Evolutionary conservation across 2,329 filamentous ascomycete genomes (phyloP).

Genomic region (Metarhizium sp.): DNA sequence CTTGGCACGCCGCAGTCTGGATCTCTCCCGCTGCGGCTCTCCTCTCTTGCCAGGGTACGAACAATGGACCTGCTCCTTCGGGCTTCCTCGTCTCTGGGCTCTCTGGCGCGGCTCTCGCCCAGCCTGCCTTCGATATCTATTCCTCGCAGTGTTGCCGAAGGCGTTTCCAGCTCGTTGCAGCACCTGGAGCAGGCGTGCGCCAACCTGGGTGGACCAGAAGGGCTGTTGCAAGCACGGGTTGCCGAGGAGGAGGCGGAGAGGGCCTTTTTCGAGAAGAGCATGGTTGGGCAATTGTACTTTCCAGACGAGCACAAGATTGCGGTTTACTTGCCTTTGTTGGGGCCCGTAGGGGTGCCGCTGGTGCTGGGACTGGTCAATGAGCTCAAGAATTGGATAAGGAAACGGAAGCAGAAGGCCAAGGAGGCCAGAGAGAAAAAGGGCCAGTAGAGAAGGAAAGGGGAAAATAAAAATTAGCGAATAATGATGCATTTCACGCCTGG

Average conservation of each 20-base stretch:
- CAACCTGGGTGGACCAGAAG: conserved; percentile 54
- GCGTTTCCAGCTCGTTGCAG: conserved; percentile 68
- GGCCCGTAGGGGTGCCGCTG: conserved; percentile 83
- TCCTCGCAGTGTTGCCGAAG: conserved; percentile 74
- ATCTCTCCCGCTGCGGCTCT: conserved; percentile 76
- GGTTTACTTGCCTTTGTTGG: conserved; percentile 85
- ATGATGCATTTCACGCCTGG: too few relatives aligned
- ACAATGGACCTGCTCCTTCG: conserved; percentile 79
- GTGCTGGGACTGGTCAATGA: conserved; percentile 79
- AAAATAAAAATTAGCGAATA: neutral
- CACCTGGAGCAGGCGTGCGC: conserved; percentile 72
- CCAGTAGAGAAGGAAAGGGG: conserved; percentile 13
- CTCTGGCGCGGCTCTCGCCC: conserved; percentile 73
- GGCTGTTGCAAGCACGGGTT: conserved; percentile 70
- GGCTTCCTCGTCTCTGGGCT: conserved; percentile 89
- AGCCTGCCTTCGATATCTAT: conserved; percentile 88
- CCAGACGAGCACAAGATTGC: conserved; percentile 97
- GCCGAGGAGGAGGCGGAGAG: conserved; percentile 85
- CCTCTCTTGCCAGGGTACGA: conserved; percentile 75
- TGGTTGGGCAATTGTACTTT: conserved; percentile 98
- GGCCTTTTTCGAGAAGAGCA: conserved; percentile 97
- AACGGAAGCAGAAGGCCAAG: conserved; percentile 34
- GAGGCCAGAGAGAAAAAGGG: conserved; percentile 29
- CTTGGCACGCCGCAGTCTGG: conserved; percentile 76
- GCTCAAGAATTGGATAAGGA: conserved; percentile 51